Conservation (phyloP, 2,329 filamentous ascomycete species). For the Monosporascus sp. region DNA sequence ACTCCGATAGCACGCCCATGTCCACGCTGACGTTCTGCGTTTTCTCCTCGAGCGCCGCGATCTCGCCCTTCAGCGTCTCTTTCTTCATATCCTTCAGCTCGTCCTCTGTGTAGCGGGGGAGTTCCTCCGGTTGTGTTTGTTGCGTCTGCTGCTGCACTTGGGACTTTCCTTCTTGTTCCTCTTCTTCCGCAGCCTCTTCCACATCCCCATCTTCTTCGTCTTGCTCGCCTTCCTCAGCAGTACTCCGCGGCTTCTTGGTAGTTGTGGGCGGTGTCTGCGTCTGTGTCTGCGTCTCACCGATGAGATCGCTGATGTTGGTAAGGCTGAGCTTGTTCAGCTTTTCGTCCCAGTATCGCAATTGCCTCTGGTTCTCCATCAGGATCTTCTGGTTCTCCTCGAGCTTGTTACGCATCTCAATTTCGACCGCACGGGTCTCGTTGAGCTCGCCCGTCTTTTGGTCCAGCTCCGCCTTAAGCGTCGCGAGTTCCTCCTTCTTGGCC, state of each 20-base stretch:
- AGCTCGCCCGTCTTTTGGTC: slow-evolving; percentile 81
- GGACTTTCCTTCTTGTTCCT: slow-evolving; percentile 17
- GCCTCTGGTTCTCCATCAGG: slow-evolving; percentile 78
- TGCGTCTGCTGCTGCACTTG: slow-evolving; percentile 13
- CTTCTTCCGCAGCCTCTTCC: slow-evolving; percentile 12
- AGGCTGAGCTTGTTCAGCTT: slow-evolving; percentile 79
- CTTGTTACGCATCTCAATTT: slow-evolving; percentile 98
- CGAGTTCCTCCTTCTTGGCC: slow-evolving; percentile 74
- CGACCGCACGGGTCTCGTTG: slow-evolving; percentile 80
- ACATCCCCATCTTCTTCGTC: slow-evolving; percentile 19
- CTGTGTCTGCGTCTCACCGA: slow-evolving; percentile 30
- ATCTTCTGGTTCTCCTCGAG: slow-evolving; percentile 94
- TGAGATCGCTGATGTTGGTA: slow-evolving; percentile 72
- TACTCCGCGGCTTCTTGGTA: slow-evolving; percentile 15
- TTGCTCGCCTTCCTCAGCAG: slow-evolving; percentile 21
- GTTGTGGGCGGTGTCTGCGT: slow-evolving; percentile 15
- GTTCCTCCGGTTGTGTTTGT: slow-evolving; percentile 42
- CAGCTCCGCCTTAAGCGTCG: slow-evolving; percentile 73
- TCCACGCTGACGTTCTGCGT: slow-evolving; percentile 86
- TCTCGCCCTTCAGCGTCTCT: slow-evolving; percentile 55
- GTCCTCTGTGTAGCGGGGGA: slow-evolving; percentile 73
- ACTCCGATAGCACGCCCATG: slow-evolving; percentile 81
- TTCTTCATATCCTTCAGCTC: slow-evolving; percentile 63
- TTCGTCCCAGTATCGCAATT: slow-evolving; percentile 79
- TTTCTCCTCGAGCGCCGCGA: slow-evolving; percentile 58